phyloP scores from a whole-genome alignment of 495 filamentous ascomycete genomes.

The Penicillium samsonianum region DNA sequence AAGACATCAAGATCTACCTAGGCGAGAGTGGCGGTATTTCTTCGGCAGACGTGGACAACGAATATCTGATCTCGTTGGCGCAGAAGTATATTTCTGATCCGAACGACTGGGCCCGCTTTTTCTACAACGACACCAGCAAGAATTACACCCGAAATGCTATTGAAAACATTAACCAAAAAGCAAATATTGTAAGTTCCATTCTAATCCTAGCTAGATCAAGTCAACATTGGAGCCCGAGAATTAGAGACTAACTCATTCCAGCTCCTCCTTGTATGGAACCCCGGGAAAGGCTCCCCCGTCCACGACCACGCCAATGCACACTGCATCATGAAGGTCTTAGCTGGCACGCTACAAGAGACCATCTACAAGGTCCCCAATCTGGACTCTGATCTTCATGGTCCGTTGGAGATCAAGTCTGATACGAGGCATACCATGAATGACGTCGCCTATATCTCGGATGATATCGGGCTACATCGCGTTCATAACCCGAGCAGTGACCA shows the following conservation, averaged over 20 bases:
- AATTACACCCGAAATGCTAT: constrained; percentile 43
- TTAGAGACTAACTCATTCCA: constrained; percentile 27
- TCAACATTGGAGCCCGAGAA: not conserved
- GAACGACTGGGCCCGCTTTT: constrained; percentile 37
- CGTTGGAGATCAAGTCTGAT: constrained; percentile 31
- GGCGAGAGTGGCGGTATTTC: constrained; percentile 34
- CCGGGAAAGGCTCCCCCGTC: constrained; percentile 74
- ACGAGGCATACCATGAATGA: constrained; percentile 49
- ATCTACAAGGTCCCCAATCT: constrained; percentile 67
- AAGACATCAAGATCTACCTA: constrained; percentile 35
- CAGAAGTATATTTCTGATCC: constrained; percentile 37
- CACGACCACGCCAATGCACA: constrained; percentile 87
- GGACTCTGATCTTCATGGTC: constrained; percentile 16
- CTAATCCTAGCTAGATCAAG: not conserved
- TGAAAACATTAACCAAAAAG: constrained; percentile 41
- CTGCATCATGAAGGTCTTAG: constrained; percentile 61
- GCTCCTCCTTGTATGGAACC: constrained; percentile 87
- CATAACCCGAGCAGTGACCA: constrained; percentile 66
- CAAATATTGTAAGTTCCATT: constrained; percentile 30
- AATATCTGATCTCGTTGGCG: constrained; percentile 33
- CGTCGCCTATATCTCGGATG: constrained; percentile 79
- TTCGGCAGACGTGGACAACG: constrained; percentile 29
- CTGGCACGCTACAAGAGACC: constrained; percentile 68
- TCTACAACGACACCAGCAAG: constrained; percentile 39
- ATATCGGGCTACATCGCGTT: constrained; percentile 79